phyloP scores from a whole-genome alignment of 768 basidiomycete genomes.

The Cystobasidium onofrii region DNA sequence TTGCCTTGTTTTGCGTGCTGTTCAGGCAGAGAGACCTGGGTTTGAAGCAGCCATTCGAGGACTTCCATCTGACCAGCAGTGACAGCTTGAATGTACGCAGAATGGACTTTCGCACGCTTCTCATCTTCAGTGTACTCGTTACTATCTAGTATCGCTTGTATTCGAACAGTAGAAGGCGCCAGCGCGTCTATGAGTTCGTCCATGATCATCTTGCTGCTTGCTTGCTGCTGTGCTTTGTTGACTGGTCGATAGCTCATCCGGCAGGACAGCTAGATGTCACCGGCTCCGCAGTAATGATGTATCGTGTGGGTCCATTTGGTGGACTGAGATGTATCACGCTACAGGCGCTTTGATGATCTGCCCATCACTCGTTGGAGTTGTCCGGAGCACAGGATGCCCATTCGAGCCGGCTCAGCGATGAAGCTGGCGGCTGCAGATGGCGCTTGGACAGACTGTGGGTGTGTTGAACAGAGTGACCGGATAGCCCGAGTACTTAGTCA shows the following conservation, averaged over 20 bases:
- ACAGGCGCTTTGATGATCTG: too few relatives aligned
- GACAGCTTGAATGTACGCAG: constrained; percentile 31
- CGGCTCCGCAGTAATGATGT: background rate
- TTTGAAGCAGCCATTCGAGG: constrained; percentile 40
- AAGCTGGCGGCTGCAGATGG: too few relatives aligned
- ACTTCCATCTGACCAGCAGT: constrained; percentile 37
- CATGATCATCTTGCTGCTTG: background rate
- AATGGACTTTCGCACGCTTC: background rate
- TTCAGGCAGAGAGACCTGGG: background rate
- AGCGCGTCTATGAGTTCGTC: background rate
- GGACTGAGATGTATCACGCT: too few relatives aligned
- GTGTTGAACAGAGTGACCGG: too few relatives aligned
- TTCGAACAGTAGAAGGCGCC: background rate
- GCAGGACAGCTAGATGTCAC: background rate
- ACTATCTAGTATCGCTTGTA: background rate
- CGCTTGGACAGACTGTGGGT: too few relatives aligned
- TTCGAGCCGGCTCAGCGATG: too few relatives aligned
- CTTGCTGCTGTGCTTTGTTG: background rate
- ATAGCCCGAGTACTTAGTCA: too few relatives aligned
- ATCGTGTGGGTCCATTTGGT: too few relatives aligned
- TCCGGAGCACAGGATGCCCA: too few relatives aligned
- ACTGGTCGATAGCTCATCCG: background rate
- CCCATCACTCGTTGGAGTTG: too few relatives aligned
- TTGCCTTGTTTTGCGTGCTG: background rate
- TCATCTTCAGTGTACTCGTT: background rate